phyloP scores from a whole-genome alignment of 176 grass and related monocot species.

The Aechmea fasciata region DNA sequence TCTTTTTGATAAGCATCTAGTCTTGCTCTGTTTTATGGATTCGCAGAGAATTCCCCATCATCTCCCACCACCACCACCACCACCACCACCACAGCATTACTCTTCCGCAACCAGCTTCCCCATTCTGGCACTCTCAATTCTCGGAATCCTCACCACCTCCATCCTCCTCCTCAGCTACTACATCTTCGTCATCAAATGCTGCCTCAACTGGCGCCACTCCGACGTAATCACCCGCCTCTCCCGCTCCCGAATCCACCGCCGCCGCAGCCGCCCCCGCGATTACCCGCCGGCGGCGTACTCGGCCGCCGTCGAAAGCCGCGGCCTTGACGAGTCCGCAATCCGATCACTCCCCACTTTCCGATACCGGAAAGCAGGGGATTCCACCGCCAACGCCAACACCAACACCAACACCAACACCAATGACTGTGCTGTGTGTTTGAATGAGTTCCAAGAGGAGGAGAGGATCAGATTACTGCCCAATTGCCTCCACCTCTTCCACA shows the following conservation, averaged over 20 bases:
- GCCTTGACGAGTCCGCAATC: slow-evolving; percentile 45
- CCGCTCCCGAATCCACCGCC: slow-evolving; percentile 6
- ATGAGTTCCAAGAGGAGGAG: slow-evolving; percentile 76
- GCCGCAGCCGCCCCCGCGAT: neutral
- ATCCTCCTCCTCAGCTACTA: slow-evolving; percentile 81
- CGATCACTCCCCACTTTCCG: slow-evolving; percentile 41
- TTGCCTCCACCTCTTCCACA: slow-evolving; percentile 84
- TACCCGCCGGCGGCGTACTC: neutral
- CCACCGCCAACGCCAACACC: neutral
- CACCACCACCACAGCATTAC: neutral
- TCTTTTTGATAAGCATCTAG: neutral
- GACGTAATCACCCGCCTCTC: neutral
- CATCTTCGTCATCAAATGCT: slow-evolving; percentile 69
- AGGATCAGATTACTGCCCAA: slow-evolving; percentile 52
- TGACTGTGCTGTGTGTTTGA: slow-evolving; percentile 71
- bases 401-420: slow-evolving; percentile 4
- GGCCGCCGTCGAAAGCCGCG: neutral
- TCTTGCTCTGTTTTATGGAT: neutral
- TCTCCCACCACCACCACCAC: neutral
- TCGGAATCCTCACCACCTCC: slow-evolving; percentile 48
- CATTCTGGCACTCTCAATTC: slow-evolving; percentile 42
- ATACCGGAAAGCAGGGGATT: slow-evolving; percentile 29
- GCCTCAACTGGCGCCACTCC: slow-evolving; percentile 44
- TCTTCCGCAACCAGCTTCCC: slow-evolving; percentile 38
- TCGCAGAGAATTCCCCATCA: neutral